A percentile compares a stretch with the other conserved stretches of the same genome.
Evolutionary conservation across 164 flowering plant genomes (phyloP).

Genomic region (Sextonia rubra): DNA sequence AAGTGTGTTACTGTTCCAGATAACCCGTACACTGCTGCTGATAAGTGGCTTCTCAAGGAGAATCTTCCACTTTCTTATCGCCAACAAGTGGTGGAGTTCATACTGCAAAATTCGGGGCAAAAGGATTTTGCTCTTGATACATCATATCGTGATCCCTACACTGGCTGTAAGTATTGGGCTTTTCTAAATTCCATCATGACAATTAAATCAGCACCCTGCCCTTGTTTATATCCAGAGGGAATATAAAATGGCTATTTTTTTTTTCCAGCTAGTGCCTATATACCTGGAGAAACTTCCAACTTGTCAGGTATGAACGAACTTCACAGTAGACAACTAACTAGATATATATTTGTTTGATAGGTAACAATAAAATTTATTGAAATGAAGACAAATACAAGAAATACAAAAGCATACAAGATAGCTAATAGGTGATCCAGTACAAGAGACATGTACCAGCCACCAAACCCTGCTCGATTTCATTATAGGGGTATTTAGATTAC

Average conservation of each 20-base stretch:
- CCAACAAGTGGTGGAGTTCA: conserved; percentile 91
- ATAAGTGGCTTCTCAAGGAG: conserved; percentile 96
- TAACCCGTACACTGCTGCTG: conserved; percentile 81
- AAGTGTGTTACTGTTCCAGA: conserved; percentile 40
- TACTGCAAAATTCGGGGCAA: conserved; percentile 86
- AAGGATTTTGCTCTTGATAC: conserved; percentile 52
- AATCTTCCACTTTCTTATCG: conserved; percentile 86
- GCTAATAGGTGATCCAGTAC: too few relatives aligned
- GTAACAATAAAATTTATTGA: too few relatives aligned
- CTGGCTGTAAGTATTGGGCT: conserved; percentile 64
- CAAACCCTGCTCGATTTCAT: too few relatives aligned
- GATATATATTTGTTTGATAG: too few relatives aligned
- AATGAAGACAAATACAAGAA: too few relatives aligned
- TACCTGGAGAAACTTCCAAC: conserved; percentile 71
- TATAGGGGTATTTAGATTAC: too few relatives aligned
- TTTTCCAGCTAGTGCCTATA: conserved; percentile 79
- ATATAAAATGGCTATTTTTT: conserved; percentile 5
- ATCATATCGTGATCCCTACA: conserved; percentile 86
- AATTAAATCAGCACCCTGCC: not conserved
- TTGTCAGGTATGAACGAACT: conserved; percentile 40
- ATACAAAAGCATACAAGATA: too few relatives aligned
- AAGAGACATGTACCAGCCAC: too few relatives aligned
- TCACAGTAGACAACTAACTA: not conserved
- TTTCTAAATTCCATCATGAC: conserved; percentile 2
- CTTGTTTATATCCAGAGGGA: not conserved